Evolutionary conservation across 306 rosid species (phyloP).

Genomic region (Ochetophila trinervis): DNA sequence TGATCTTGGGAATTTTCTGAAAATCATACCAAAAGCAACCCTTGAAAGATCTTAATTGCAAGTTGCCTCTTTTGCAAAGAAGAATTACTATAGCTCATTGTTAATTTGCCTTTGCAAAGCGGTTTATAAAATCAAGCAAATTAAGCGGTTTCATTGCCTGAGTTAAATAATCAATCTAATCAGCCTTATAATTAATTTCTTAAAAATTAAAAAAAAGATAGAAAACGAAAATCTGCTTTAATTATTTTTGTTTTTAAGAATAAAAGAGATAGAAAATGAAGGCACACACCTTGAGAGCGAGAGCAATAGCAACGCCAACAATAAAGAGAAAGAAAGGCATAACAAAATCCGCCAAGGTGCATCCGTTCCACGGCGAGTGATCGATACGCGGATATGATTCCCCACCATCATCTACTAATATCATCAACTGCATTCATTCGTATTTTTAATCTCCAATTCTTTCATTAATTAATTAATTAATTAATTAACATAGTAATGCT

Average conservation of each 20-base stretch:
- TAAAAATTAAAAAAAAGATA: not conserved
- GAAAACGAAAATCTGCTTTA: too few relatives aligned
- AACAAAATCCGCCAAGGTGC: constrained; percentile 82
- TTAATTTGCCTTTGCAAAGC: too few relatives aligned
- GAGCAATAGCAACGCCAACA: constrained; percentile 86
- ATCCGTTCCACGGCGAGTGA: constrained; percentile 96
- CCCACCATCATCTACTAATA: constrained; percentile 85
- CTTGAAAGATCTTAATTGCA: too few relatives aligned
- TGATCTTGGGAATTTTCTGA: constrained; percentile 55
- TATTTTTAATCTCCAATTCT: not conserved
- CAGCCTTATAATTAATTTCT: too few relatives aligned
- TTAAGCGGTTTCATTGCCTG: too few relatives aligned
- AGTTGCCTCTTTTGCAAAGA: too few relatives aligned
- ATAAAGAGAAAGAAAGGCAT: constrained; percentile 97
- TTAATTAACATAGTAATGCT: not conserved
- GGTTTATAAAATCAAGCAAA: too few relatives aligned
- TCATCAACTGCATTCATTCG: constrained; percentile 53
- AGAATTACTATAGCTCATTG: too few relatives aligned
- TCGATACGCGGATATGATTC: constrained; percentile 73
- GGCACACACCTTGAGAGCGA: constrained; percentile 64
- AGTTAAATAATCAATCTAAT: too few relatives aligned
- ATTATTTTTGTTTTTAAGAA: too few relatives aligned
- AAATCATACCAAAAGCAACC: not conserved
- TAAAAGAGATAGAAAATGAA: too few relatives aligned
- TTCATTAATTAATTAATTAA: not conserved